Conservation (phyloP, 495 filamentous ascomycete species). For the Talaromyces trachyspermus region DNA sequence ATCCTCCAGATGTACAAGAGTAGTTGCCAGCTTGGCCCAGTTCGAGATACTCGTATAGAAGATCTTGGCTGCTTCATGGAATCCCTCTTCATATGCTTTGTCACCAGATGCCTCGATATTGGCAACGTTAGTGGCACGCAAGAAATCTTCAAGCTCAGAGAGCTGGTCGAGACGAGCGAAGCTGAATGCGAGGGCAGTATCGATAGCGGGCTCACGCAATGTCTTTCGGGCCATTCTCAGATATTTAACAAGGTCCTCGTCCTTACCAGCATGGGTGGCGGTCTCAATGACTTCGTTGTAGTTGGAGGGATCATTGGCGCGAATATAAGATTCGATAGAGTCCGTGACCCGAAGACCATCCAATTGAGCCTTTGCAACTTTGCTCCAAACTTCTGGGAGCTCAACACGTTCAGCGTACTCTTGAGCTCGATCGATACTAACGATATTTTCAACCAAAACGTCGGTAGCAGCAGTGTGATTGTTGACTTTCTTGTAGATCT, state of each 20-base stretch:
- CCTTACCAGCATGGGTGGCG: slow-evolving; percentile 92
- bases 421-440: slow-evolving; percentile 96
- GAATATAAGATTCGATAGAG: slow-evolving; percentile 94
- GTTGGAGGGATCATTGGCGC: slow-evolving; percentile 86
- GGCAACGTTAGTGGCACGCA: slow-evolving; percentile 88
- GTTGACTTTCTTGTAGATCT: slow-evolving; percentile 96
- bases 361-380: slow-evolving; percentile 95
- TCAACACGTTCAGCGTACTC: slow-evolving; percentile 96
- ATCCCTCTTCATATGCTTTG: slow-evolving; percentile 92
- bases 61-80: slow-evolving; percentile 95
- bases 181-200: slow-evolving; percentile 89
- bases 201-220: slow-evolving; percentile 85
- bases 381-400: slow-evolving; percentile 96
- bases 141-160: slow-evolving; percentile 90
- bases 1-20: slow-evolving; percentile 89
- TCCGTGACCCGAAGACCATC: slow-evolving; percentile 92
- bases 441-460: slow-evolving; percentile 92
- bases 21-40: slow-evolving; percentile 98
- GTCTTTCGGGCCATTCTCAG: slow-evolving; percentile 96
- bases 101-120: slow-evolving; percentile 94
- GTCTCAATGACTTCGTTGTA: slow-evolving; percentile 94
- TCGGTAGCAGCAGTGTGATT: slow-evolving; percentile 80
- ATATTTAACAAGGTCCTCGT: slow-evolving; percentile 96
- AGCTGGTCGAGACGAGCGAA: slow-evolving; percentile 89
- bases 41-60: slow-evolving; percentile 98